A percentile compares a stretch with the other conserved stretches of the same genome.
phyloP scores from a whole-genome alignment of 1,284 basidiomycete genomes.

The Tilletia indica region DNA sequence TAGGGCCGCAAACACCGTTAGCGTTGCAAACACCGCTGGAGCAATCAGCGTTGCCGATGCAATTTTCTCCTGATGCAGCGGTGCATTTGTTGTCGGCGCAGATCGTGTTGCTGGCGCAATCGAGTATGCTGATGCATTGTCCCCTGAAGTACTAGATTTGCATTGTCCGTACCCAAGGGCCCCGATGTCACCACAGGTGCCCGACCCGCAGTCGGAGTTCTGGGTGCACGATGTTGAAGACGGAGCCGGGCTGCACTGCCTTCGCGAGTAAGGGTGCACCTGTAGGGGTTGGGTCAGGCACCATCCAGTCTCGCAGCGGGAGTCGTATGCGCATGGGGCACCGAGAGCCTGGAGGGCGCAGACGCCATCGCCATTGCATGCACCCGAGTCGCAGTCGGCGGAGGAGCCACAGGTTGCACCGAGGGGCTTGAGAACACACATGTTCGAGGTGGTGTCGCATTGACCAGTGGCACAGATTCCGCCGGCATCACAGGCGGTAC shows the following conservation, averaged over 20 bases:
- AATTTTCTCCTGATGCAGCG: background rate
- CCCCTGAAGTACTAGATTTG: background rate
- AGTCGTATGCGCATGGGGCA: background rate
- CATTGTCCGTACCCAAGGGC: background rate
- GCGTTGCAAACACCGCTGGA: background rate
- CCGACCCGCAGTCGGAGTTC: background rate
- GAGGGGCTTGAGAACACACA: too few species aligned
- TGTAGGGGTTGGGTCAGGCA: conserved; percentile 5
- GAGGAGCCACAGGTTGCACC: too few species aligned
- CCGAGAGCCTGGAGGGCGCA: background rate
- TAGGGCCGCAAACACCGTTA: background rate
- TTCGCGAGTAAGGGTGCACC: background rate
- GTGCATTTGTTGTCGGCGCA: background rate
- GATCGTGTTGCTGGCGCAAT: background rate
- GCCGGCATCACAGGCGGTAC: too few species aligned
- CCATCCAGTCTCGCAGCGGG: background rate
- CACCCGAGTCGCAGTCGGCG: conserved; percentile 1
- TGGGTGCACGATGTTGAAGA: background rate
- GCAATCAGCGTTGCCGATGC: background rate
- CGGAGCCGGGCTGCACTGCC: background rate
- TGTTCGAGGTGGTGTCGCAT: too few species aligned
- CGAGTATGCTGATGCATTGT: background rate
- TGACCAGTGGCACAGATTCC: too few species aligned
- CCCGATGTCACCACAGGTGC: background rate
- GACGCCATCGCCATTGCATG: background rate